Conservation (phyloP, 2,329 filamentous ascomycete genomes). For the Verticillium klebahnii region DNA sequence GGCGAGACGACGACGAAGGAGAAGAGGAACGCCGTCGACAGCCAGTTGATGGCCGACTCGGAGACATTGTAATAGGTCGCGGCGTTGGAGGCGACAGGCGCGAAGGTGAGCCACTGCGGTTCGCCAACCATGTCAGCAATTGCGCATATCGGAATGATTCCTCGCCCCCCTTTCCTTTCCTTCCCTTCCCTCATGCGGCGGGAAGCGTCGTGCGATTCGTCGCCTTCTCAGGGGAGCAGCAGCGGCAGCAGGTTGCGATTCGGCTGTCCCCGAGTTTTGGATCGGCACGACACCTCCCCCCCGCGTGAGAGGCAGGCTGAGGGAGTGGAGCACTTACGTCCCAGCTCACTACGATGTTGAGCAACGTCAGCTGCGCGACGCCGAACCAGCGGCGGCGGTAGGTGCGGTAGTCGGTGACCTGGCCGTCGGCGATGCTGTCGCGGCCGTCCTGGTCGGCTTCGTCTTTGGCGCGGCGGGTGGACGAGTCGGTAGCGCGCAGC, state of each 20-base stretch:
- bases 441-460: constrained; percentile 16
- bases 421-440: constrained; percentile 20
- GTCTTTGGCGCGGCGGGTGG: constrained; percentile 1
- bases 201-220: neutral
- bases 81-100: constrained; percentile 71
- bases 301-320: neutral
- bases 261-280: too few species aligned
- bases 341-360: constrained; percentile 95
- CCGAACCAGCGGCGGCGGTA: constrained; percentile 92
- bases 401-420: constrained; percentile 31
- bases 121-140: neutral
- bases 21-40: constrained; percentile 83
- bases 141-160: neutral
- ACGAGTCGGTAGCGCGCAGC: constrained; percentile 5
- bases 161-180: neutral
- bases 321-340: constrained; percentile 61
- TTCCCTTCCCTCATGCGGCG: neutral
- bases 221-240: neutral
- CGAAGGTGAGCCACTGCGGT: constrained; percentile 81
- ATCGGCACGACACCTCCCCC: neutral
- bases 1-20: constrained; percentile 73
- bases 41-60: constrained; percentile 83
- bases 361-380: constrained; percentile 71
- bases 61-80: constrained; percentile 71
- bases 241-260: neutral